These are phyloP conservation scores for Tylopilus sp. DNA, from an alignment of 768 basidiomycete genomes.

Conservation along the genomic window DNA sequence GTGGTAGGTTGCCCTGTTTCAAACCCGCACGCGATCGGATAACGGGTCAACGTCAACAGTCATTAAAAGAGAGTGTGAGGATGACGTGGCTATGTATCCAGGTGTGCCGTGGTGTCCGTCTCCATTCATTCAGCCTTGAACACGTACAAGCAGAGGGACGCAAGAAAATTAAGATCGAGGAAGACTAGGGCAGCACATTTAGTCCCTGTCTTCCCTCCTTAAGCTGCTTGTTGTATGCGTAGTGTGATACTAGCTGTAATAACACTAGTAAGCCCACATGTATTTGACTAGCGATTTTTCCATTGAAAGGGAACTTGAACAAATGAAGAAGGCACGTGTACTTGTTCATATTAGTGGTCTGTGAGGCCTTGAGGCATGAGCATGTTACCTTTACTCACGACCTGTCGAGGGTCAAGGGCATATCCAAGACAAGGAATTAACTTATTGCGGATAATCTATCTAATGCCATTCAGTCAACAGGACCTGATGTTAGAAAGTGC, in stretches of 20 bases:
- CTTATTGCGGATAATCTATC: no score
- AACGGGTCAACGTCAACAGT: not conserved
- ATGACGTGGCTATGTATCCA: not conserved
- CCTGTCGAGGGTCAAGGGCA: no score
- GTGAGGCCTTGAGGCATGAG: no score
- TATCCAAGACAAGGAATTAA: no score
- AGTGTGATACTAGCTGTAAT: not conserved
- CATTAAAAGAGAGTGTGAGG: conserved; percentile 15
- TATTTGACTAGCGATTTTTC: not conserved
- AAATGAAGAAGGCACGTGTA: not conserved
- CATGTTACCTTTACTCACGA: no score
- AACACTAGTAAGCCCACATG: not conserved
- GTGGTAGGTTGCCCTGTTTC: not conserved
- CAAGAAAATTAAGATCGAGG: conserved; percentile 20
- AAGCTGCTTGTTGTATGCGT: not conserved
- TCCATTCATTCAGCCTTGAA: not conserved
- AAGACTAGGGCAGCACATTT: conserved; percentile 4
- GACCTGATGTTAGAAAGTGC: no score
- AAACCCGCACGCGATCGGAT: not conserved
- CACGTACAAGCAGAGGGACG: not conserved
- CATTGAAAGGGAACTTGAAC: no score
- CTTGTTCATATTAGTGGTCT: no score
- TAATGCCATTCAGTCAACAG: no score
- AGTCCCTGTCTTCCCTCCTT: not conserved
- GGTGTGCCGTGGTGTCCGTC: not conserved